Percentiles rank a stretch among this genome's conserved stretches.
Conservation (phyloP, 1,139 yeast genomes). For the Pichia sp. region DNA sequence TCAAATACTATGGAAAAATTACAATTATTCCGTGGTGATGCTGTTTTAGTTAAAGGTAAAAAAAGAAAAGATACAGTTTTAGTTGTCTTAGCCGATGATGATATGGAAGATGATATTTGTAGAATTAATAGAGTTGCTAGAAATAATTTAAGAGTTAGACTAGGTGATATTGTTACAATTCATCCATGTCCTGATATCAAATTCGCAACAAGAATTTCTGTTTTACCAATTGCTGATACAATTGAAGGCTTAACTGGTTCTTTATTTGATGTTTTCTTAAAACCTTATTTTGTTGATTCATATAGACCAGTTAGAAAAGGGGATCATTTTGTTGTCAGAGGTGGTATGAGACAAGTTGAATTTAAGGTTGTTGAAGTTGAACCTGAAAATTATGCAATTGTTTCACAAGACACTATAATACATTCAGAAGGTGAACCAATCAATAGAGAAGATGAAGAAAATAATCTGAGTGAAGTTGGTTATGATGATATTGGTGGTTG, state of each 20-base stretch:
- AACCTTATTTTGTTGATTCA: constrained; percentile 98
- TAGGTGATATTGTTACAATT: constrained; percentile 85
- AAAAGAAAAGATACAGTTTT: constrained; percentile 97
- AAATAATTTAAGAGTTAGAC: constrained; percentile 86
- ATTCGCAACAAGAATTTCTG: constrained; percentile 90
- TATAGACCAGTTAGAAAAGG: constrained; percentile 98
- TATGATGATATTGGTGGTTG: constrained; percentile 99
- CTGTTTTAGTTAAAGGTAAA: constrained; percentile 95
- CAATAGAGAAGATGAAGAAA: constrained; percentile 98
- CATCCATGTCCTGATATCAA: constrained; percentile 98
- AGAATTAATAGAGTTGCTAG: constrained; percentile 93
- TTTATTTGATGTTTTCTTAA: constrained; percentile 90
- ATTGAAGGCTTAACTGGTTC: constrained; percentile 98
- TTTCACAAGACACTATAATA: constrained; percentile 95
- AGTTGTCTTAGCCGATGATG: constrained; percentile 94
- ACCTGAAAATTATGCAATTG: constrained; percentile 95
- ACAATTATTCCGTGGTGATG: constrained; percentile 95
- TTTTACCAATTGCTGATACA: constrained; percentile 94
- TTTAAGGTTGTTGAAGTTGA: constrained; percentile 97
- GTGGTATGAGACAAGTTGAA: constrained; percentile 99
- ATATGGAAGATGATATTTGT: constrained; percentile 92
- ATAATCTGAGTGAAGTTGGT: constrained; percentile 92
- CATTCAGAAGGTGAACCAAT: constrained; percentile 99
- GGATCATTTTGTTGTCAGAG: constrained; percentile 92
- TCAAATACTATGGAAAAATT: constrained; percentile 92